Conservation (phyloP, 2,329 filamentous ascomycete species). For the Penicillium sp. region DNA sequence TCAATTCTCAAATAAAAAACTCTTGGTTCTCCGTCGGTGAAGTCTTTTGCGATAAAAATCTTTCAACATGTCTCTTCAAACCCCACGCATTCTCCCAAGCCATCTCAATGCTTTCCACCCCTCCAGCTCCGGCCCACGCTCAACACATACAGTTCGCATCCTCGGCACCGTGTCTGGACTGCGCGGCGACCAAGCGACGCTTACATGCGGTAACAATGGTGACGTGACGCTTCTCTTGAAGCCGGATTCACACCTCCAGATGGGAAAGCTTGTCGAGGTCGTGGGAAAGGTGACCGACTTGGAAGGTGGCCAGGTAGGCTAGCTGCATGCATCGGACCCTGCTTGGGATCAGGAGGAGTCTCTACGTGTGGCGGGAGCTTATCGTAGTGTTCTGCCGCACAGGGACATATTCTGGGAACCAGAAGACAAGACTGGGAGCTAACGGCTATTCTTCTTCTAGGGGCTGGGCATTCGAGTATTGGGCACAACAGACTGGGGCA, state of each 20-base stretch:
- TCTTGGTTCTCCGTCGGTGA: too few species aligned
- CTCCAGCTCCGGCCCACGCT: constrained; percentile 31
- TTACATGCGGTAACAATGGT: constrained; percentile 66
- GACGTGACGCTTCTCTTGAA: constrained; percentile 69
- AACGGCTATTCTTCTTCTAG: constrained; percentile 13
- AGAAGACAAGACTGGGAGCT: background rate
- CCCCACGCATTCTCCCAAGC: constrained; percentile 74
- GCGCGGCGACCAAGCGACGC: constrained; percentile 69
- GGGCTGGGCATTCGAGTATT: constrained; percentile 39
- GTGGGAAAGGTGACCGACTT: constrained; percentile 42
- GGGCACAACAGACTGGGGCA: constrained; percentile 39
- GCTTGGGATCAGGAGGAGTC: too few species aligned
- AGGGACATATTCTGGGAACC: too few species aligned
- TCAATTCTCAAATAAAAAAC: too few species aligned
- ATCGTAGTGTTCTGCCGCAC: too few species aligned
- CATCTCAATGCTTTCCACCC: constrained; percentile 72
- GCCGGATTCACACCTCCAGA: constrained; percentile 44
- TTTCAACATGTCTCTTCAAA: constrained; percentile 60
- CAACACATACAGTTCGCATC: constrained; percentile 67
- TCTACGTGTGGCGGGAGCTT: too few species aligned
- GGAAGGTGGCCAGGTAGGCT: constrained; percentile 34
- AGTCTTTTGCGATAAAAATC: too few species aligned
- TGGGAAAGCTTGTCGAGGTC: constrained; percentile 43
- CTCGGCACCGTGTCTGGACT: constrained; percentile 80
- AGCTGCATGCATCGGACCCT: too few species aligned